Evolutionary conservation across 257 asterid genomes (phyloP).

Genomic region (Eustoma russellianum): DNA sequence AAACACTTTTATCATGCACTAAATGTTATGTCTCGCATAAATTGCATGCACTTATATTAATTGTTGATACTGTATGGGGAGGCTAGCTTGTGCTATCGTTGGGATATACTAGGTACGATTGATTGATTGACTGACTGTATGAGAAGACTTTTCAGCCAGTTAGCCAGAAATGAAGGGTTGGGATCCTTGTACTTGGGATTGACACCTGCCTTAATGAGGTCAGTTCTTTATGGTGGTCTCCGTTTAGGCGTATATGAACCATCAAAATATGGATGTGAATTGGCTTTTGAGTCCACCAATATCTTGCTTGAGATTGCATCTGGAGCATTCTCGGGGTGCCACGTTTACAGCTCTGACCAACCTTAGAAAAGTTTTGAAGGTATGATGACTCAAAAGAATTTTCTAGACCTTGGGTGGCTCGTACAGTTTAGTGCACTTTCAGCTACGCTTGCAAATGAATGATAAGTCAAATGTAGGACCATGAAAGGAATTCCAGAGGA

Average conservation of each 20-base stretch:
- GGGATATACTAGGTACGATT: too few relatives aligned
- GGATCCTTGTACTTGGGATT: slow-evolving; percentile 82
- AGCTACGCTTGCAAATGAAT: slow-evolving; percentile 87
- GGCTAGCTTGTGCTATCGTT: too few relatives aligned
- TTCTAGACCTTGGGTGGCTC: slow-evolving; percentile 8
- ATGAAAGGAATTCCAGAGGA: slow-evolving; percentile 48
- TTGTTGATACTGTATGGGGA: slow-evolving; percentile 44
- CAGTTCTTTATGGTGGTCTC: slow-evolving; percentile 99
- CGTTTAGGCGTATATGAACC: slow-evolving; percentile 99
- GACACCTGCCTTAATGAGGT: slow-evolving; percentile 90
- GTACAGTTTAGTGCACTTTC: slow-evolving; percentile 20
- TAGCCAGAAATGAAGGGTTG: slow-evolving; percentile 65
- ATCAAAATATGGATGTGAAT: slow-evolving; percentile 79
- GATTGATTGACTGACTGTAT: too few relatives aligned
- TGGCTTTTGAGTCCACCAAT: slow-evolving; percentile 99
- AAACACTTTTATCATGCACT: too few relatives aligned
- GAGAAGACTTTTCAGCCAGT: slow-evolving; percentile 57
- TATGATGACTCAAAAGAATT: slow-evolving; percentile 19
- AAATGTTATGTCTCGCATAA: not conserved
- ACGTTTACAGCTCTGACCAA: slow-evolving; percentile 86
- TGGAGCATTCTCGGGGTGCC: slow-evolving; percentile 95
- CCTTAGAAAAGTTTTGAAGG: slow-evolving; percentile 89
- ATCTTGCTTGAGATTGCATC: slow-evolving; percentile 93
- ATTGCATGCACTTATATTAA: slow-evolving; percentile 11
- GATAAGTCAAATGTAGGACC: slow-evolving; percentile 36